These are phyloP conservation scores for Ailanthus altissimus DNA, from an alignment of 345 rosid genomes.

Conservation along the genomic window DNA sequence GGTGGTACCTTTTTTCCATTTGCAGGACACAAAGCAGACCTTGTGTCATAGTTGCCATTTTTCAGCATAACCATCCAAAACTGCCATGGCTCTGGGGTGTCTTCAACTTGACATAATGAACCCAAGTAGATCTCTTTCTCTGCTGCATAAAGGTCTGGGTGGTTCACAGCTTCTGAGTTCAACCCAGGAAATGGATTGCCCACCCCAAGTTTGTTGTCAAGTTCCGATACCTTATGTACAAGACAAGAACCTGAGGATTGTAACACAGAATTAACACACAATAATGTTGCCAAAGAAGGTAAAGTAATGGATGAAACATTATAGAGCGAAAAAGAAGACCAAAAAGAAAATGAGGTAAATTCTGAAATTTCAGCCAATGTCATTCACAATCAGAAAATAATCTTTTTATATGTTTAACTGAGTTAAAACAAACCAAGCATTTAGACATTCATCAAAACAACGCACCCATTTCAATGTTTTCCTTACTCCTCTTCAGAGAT, in stretches of 20 bases:
- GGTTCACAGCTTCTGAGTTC: slow-evolving; percentile 29
- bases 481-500: neutral
- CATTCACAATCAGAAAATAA: neutral
- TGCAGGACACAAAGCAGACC: slow-evolving; percentile 59
- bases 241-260: slow-evolving; percentile 45
- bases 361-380: neutral
- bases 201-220: slow-evolving; percentile 62
- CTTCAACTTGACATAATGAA: slow-evolving; percentile 61
- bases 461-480: neutral
- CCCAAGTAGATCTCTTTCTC: slow-evolving; percentile 75
- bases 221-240: slow-evolving; percentile 60
- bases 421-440: neutral
- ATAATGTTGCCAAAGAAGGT: neutral
- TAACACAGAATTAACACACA: slow-evolving; percentile 1
- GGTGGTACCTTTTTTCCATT: slow-evolving; percentile 60
- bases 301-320: neutral
- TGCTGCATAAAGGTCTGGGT: slow-evolving; percentile 66
- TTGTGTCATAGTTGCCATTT: slow-evolving; percentile 80
- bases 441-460: neutral
- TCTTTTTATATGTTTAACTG: neutral
- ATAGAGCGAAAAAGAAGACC: neutral
- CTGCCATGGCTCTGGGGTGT: slow-evolving; percentile 70
- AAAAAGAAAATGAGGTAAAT: too few relatives aligned
- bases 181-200: slow-evolving; percentile 43
- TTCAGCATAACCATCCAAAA: slow-evolving; percentile 94